These are phyloP conservation scores for Claviceps arundinis DNA, from an alignment of 2,329 filamentous ascomycete genomes.

Conservation along the genomic window DNA sequence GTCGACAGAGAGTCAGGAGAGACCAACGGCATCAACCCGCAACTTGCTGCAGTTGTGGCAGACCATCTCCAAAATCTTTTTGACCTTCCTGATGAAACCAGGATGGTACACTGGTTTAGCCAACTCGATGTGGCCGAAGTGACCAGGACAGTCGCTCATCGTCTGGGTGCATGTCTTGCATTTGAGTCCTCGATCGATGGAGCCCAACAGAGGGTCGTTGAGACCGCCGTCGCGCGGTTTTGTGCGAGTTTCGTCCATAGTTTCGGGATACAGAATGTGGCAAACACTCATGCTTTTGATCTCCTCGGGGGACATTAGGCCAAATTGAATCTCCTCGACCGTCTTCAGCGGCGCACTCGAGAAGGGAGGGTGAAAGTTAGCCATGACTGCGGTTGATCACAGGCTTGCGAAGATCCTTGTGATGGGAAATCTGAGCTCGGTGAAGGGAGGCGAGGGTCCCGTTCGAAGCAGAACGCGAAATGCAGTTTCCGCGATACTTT, in stretches of 20 bases:
- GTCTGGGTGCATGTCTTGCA: conserved; percentile 94
- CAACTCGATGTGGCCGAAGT: conserved; percentile 97
- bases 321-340: conserved; percentile 98
- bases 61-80: conserved; percentile 97
- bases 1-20: conserved; percentile 37
- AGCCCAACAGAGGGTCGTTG: conserved; percentile 91
- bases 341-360: conserved; percentile 94
- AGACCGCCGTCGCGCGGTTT: conserved; percentile 83
- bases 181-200: conserved; percentile 88
- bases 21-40: conserved; percentile 94
- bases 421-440: conserved; percentile 8
- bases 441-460: conserved; percentile 1
- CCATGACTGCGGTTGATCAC: conserved; percentile 48
- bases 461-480: conserved; percentile 9
- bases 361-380: conserved; percentile 81
- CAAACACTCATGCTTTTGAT: conserved; percentile 98
- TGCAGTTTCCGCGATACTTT: background rate
- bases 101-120: conserved; percentile 88
- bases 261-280: conserved; percentile 96
- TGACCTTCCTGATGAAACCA: conserved; percentile 97
- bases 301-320: conserved; percentile 92
- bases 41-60: conserved; percentile 99
- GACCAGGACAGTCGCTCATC: conserved; percentile 90
- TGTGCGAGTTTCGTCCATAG: conserved; percentile 91
- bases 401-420: background rate